Conservation (phyloP, 169 alveolate species). For the Cryptosporidium sp. region DNA sequence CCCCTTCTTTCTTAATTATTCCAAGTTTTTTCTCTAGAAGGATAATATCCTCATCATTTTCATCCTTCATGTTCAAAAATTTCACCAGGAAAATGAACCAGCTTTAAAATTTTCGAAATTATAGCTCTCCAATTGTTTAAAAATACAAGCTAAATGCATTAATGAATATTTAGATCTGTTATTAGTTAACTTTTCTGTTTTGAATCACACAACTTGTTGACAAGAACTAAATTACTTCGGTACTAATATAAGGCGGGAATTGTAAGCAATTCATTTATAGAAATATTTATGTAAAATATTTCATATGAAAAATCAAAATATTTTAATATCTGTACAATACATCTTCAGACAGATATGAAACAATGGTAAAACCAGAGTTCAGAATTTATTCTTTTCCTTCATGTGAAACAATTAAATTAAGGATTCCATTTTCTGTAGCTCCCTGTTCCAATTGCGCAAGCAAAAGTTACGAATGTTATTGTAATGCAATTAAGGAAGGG, state of each 20-base stretch:
- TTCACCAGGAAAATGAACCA: background rate
- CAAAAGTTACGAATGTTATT: slow-evolving; percentile 78
- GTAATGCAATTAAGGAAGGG: slow-evolving; percentile 77
- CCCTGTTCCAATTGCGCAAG: slow-evolving; percentile 81
- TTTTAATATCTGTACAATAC: background rate
- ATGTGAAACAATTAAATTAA: slow-evolving; percentile 38
- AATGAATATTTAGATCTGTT: background rate
- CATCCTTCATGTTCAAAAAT: background rate
- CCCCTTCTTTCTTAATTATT: background rate
- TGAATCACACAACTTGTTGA: background rate
- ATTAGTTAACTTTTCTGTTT: background rate
- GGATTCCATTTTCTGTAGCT: slow-evolving; percentile 72
- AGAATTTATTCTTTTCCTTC: slow-evolving; percentile 70
- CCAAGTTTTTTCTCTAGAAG: slow-evolving; percentile 51
- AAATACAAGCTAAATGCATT: background rate
- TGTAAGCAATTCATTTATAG: background rate
- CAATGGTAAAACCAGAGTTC: slow-evolving; percentile 71
- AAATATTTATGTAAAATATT: background rate
- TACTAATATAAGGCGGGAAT: slow-evolving; percentile 9
- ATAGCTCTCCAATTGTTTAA: background rate
- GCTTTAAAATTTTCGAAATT: background rate
- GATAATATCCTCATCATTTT: slow-evolving; percentile 4
- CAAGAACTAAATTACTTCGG: background rate
- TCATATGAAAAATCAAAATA: slow-evolving; percentile 17
- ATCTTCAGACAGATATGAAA: background rate